phyloP scores from a whole-genome alignment of 2,329 filamentous ascomycete genomes.

The Lasiodiplodia gonubiensis region DNA sequence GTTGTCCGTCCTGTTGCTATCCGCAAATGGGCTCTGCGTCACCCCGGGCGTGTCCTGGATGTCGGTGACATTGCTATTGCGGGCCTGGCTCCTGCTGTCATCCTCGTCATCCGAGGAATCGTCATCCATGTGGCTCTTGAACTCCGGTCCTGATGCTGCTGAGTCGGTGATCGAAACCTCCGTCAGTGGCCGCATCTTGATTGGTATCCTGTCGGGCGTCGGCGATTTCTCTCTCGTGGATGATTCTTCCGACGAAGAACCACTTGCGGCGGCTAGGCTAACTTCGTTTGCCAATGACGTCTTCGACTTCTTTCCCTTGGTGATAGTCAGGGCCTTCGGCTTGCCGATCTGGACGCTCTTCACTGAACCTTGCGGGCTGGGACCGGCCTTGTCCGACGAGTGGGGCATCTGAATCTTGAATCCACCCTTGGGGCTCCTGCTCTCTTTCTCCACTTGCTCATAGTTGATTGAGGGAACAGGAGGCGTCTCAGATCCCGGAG shows the following conservation, averaged over 20 bases:
- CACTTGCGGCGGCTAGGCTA: not conserved
- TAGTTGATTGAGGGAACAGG: constrained; percentile 76
- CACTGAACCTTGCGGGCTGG: constrained; percentile 44
- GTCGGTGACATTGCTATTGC: constrained; percentile 43
- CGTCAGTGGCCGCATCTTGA: constrained; percentile 26
- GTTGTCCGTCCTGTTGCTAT: constrained; percentile 40
- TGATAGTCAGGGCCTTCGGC: constrained; percentile 54
- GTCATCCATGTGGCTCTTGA: constrained; percentile 20
- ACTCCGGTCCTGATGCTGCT: constrained; percentile 9
- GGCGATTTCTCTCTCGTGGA: not conserved
- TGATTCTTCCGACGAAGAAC: not conserved
- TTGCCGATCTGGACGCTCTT: constrained; percentile 49
- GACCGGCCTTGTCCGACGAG: constrained; percentile 33
- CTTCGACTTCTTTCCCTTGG: constrained; percentile 24
- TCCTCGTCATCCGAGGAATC: constrained; percentile 25
- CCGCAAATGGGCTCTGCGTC: constrained; percentile 45
- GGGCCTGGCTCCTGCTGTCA: constrained; percentile 17
- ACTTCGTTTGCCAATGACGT: constrained; percentile 18
- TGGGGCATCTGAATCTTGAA: constrained; percentile 51
- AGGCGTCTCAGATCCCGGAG: constrained; percentile 60
- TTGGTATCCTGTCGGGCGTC: constrained; percentile 25
- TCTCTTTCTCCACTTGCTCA: constrained; percentile 42
- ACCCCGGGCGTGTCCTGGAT: constrained; percentile 45
- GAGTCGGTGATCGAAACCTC: constrained; percentile 27
- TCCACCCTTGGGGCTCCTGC: constrained; percentile 34